phyloP scores from a whole-genome alignment of 805 yeast genomes.

The Yarrowia keelungensis region DNA sequence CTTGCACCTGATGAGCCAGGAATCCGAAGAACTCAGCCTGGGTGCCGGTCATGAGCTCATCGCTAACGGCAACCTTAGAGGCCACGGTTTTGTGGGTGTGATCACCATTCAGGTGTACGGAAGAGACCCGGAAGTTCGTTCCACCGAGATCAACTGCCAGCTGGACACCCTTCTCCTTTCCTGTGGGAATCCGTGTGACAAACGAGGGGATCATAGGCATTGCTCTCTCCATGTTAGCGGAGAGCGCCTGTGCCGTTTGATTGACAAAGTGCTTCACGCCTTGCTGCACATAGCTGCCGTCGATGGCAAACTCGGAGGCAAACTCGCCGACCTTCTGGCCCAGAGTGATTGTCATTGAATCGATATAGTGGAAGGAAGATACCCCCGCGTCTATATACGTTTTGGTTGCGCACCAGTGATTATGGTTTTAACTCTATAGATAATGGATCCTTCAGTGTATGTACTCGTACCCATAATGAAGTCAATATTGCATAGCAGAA shows the following conservation, averaged over 20 bases:
- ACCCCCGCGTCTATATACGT: constrained; percentile 27
- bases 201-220: constrained; percentile 86
- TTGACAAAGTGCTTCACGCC: constrained; percentile 42
- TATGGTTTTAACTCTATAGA: constrained; percentile 29
- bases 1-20: constrained; percentile 72
- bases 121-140: constrained; percentile 93
- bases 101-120: constrained; percentile 66
- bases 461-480: not conserved
- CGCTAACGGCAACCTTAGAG: constrained; percentile 78
- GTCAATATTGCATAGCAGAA: not conserved
- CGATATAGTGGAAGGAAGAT: not conserved
- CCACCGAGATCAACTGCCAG: constrained; percentile 97
- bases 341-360: constrained; percentile 22
- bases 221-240: constrained; percentile 45
- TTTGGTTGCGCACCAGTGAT: constrained; percentile 26
- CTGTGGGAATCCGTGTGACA: constrained; percentile 85
- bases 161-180: constrained; percentile 80
- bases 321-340: constrained; percentile 19
- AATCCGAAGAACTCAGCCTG: constrained; percentile 74
- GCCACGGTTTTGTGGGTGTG: constrained; percentile 82
- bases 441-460: not conserved
- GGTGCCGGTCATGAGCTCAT: constrained; percentile 69
- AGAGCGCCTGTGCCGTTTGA: constrained; percentile 49
- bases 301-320: constrained; percentile 32
- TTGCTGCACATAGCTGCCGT: constrained; percentile 25